phyloP scores from a whole-genome alignment of 495 filamentous ascomycete species.

The Penicillium ochrochloron region DNA sequence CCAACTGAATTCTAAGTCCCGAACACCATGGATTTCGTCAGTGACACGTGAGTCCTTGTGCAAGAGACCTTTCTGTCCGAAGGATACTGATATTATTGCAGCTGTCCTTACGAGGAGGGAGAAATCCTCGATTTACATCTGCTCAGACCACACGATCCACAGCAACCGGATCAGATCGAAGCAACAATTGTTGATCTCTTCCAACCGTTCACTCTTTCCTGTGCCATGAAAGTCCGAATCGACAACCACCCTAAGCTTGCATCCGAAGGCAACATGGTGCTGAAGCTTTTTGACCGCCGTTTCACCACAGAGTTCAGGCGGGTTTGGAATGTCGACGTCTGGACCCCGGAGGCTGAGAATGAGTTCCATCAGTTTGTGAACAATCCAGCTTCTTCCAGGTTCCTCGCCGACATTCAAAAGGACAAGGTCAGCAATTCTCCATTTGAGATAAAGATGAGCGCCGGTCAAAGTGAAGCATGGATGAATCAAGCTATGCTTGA shows the following conservation, averaged over 20 bases:
- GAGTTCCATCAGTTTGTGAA: background rate
- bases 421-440: background rate
- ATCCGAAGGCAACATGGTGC: background rate
- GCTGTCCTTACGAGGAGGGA: background rate
- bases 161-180: background rate
- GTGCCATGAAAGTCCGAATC: background rate
- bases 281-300: slow-evolving; percentile 1
- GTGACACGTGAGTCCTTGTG: no score
- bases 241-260: background rate
- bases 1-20: no score
- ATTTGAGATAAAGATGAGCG: no score
- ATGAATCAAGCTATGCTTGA: no score
- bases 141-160: no score
- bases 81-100: background rate
- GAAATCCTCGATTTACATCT: background rate
- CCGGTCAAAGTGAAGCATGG: no score
- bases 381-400: background rate
- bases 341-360: background rate
- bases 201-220: background rate
- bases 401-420: background rate
- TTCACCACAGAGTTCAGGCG: background rate
- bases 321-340: background rate
- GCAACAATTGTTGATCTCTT: background rate
- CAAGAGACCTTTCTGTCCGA: no score
- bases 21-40: no score